Percentiles rank a stretch among this genome's conserved stretches.
phyloP scores from a whole-genome alignment of 2,329 filamentous ascomycete genomes.

The Xylariaceae sp. region DNA sequence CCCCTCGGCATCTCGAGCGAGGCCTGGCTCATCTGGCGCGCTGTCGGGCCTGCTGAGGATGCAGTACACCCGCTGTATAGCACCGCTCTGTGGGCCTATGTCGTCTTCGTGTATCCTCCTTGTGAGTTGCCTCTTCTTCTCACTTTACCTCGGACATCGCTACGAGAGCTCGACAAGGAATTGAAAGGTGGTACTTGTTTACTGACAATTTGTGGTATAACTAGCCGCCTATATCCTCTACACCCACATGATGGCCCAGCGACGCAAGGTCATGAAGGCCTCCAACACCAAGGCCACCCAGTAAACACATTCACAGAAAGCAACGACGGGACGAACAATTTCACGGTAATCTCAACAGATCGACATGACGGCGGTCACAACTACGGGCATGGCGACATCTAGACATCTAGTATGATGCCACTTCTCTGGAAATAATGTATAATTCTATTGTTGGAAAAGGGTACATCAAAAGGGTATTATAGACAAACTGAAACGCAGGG shows the following conservation, averaged over 20 bases:
- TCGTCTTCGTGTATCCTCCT: constrained; percentile 74
- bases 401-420: no score
- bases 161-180: no score
- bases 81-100: constrained; percentile 68
- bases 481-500: constrained; percentile 5
- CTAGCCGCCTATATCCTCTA: constrained; percentile 76
- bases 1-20: constrained; percentile 88
- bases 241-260: constrained; percentile 90
- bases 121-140: constrained; percentile 45
- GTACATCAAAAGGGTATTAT: constrained; percentile 4
- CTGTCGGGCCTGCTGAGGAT: constrained; percentile 53
- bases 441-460: background rate
- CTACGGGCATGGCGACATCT: no score
- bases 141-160: no score
- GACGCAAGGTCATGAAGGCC: constrained; percentile 68
- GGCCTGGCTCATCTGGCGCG: constrained; percentile 70
- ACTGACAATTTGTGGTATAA: constrained; percentile 5
- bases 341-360: no score
- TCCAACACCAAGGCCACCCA: constrained; percentile 45
- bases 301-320: constrained; percentile 20
- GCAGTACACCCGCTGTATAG: constrained; percentile 46
- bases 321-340: no score
- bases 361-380: no score
- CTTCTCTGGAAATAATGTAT: background rate
- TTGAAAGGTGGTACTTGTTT: no score